A percentile compares a stretch with the other conserved stretches of the same genome.
Conservation (phyloP, 768 basidiomycete species). For the Myochromella boudieri region DNA sequence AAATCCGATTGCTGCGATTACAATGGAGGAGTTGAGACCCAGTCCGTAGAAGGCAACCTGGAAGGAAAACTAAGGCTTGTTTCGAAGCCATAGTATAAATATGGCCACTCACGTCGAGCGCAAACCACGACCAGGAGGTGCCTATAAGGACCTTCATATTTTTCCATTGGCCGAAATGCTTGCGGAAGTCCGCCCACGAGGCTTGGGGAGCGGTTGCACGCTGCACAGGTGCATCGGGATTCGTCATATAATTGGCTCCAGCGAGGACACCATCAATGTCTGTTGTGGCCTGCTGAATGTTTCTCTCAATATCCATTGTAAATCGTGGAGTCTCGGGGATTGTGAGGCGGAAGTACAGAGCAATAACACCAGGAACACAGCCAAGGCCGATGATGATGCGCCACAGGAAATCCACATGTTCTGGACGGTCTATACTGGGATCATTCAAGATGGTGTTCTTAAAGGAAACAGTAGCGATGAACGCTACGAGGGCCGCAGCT, state of each 20-base stretch:
- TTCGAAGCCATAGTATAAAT: not conserved
- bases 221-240: conserved; percentile 58
- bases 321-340: conserved; percentile 90
- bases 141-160: conserved; percentile 82
- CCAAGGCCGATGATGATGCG: conserved; percentile 88
- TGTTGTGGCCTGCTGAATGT: conserved; percentile 68
- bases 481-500: conserved; percentile 67
- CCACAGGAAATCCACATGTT: conserved; percentile 76
- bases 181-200: conserved; percentile 61
- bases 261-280: conserved; percentile 74
- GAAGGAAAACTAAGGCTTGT: conserved; percentile 3
- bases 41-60: conserved; percentile 89
- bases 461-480: conserved; percentile 67
- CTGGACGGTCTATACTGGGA: conserved; percentile 32
- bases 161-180: conserved; percentile 70
- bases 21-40: conserved; percentile 78
- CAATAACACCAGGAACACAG: conserved; percentile 75
- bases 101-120: conserved; percentile 61
- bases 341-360: conserved; percentile 90
- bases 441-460: conserved; percentile 52
- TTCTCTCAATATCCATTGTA: conserved; percentile 91
- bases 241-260: conserved; percentile 42
- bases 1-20: conserved; percentile 74
- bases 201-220: conserved; percentile 71
- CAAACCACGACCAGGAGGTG: conserved; percentile 85